Conservation (phyloP, 345 rosid genomes). For the Sisymbrium altissimum region DNA sequence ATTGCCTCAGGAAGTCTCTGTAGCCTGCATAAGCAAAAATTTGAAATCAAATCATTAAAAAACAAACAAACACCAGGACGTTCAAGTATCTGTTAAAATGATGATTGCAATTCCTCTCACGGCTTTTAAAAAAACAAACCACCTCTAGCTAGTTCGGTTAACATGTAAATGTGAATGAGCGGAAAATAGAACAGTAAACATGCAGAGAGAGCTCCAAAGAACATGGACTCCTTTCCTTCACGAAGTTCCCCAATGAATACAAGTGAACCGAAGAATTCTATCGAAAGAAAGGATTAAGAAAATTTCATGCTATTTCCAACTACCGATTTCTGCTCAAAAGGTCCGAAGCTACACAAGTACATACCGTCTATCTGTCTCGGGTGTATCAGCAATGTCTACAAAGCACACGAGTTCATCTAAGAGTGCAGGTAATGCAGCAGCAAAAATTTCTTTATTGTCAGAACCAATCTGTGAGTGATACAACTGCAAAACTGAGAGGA, state of each 20-base stretch:
- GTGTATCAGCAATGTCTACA: conserved; percentile 62
- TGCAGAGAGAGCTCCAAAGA: conserved; percentile 9
- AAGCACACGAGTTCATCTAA: conserved; percentile 92
- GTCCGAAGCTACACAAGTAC: conserved; percentile 8
- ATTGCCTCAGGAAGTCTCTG: conserved; percentile 72
- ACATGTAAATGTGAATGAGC: conserved; percentile 5
- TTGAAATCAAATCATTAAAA: conserved; percentile 4
- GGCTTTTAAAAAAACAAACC: neutral
- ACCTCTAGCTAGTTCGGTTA: conserved; percentile 2
- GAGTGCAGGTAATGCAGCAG: conserved; percentile 94
- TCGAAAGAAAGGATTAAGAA: neutral
- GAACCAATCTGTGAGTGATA: conserved; percentile 80
- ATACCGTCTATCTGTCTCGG: conserved; percentile 76
- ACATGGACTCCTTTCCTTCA: conserved; percentile 2
- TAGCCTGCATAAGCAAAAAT: conserved; percentile 51
- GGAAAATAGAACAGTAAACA: neutral
- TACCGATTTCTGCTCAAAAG: neutral
- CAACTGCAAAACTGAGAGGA: conserved; percentile 73
- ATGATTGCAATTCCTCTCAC: neutral
- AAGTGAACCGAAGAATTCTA: neutral
- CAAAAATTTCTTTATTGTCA: conserved; percentile 79
- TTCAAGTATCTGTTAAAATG: conserved; percentile 8
- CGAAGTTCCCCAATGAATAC: neutral
- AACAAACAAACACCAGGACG: conserved; percentile 6
- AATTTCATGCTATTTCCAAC: conserved; percentile 16